Conservation (phyloP, 78 protist species). For the Mastigamoeba balamuthi region DNA sequence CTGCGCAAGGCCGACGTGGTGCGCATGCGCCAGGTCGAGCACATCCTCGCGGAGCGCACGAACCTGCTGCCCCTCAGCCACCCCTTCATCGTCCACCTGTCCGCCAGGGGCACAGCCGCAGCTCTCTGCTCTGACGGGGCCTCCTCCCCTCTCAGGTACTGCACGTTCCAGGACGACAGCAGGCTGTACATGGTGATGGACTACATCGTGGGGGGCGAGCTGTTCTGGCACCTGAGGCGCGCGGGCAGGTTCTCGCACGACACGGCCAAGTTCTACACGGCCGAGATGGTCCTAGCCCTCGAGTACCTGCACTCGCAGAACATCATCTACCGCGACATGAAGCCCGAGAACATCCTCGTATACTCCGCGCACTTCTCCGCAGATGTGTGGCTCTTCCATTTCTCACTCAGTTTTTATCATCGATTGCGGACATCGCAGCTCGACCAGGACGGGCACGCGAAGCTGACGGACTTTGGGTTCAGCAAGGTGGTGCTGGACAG, state of each 20-base stretch:
- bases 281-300: slow-evolving; percentile 51
- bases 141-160: not conserved
- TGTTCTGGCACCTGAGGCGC: slow-evolving; percentile 32
- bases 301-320: slow-evolving; percentile 50
- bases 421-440: slow-evolving; percentile 3
- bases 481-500: slow-evolving; percentile 20
- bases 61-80: slow-evolving; percentile 14
- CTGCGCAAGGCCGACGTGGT: slow-evolving; percentile 28
- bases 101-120: not conserved
- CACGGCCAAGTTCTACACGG: slow-evolving; percentile 28
- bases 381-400: not conserved
- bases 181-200: slow-evolving; percentile 37
- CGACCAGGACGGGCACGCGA: slow-evolving; percentile 49
- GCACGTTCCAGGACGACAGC: slow-evolving; percentile 32
- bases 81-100: slow-evolving; percentile 40
- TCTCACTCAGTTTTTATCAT: not conserved
- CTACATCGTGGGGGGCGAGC: slow-evolving; percentile 39
- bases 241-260: slow-evolving; percentile 1
- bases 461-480: slow-evolving; percentile 65
- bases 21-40: slow-evolving; percentile 28
- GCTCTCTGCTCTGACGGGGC: not conserved
- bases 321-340: slow-evolving; percentile 58
- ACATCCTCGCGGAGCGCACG: slow-evolving; percentile 33
- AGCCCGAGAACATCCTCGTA: slow-evolving; percentile 67
- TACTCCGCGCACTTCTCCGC: not conserved